phyloP scores from a whole-genome alignment of 768 basidiomycete species.

The Cantharellus anzutake region DNA sequence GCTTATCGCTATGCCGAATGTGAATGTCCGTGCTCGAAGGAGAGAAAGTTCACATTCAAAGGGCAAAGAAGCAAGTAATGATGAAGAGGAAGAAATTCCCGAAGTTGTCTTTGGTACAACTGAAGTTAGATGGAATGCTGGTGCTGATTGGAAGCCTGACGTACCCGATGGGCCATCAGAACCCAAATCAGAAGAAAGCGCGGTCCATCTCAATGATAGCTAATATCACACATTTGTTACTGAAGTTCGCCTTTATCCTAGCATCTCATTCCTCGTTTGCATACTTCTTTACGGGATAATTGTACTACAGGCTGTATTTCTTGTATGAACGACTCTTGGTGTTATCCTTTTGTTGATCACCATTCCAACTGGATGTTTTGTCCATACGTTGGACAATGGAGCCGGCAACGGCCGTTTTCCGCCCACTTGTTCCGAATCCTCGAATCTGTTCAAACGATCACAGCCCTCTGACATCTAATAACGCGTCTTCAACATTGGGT shows the following conservation, averaged over 20 bases:
- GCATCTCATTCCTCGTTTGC: too few species aligned
- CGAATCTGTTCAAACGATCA: too few species aligned
- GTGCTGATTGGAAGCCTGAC: background rate
- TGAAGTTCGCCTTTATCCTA: background rate
- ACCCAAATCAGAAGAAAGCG: background rate
- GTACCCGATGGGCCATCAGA: background rate
- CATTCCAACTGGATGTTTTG: too few species aligned
- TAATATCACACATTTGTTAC: background rate
- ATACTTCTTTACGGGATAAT: too few species aligned
- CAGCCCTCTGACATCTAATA: too few species aligned
- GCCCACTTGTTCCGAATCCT: too few species aligned
- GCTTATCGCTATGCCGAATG: conserved; percentile 8
- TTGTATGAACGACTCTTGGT: too few species aligned
- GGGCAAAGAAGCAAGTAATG: background rate
- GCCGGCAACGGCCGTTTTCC: too few species aligned
- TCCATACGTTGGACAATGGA: too few species aligned
- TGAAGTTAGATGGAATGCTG: background rate
- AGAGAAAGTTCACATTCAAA: background rate
- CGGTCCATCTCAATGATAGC: background rate
- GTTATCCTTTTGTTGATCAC: too few species aligned
- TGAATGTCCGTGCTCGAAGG: background rate
- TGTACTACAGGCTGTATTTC: too few species aligned
- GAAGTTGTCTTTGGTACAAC: conserved; percentile 6
- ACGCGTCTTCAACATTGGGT: too few species aligned
- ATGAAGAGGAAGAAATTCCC: conserved; percentile 6